These are phyloP conservation scores for Zygotorulaspora sp. DNA, from an alignment of 805 yeast genomes.

Conservation along the genomic window DNA sequence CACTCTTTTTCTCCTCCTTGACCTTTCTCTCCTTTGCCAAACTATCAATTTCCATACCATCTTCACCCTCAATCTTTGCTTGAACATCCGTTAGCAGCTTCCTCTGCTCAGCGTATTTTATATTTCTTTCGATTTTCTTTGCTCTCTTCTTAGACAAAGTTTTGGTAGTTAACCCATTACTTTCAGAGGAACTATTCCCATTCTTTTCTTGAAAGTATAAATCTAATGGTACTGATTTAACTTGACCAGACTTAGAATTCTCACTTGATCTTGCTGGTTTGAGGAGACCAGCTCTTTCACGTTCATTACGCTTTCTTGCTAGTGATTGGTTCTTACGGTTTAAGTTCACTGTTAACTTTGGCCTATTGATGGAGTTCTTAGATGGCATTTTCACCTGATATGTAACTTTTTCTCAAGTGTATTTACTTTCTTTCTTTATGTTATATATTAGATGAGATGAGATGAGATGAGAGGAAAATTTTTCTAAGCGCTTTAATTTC, in stretches of 20 bases:
- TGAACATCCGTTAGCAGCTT: conserved; percentile 46
- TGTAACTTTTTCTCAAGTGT: no score
- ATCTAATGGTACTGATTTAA: conserved; percentile 42
- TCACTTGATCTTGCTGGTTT: conserved; percentile 47
- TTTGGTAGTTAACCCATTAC: conserved; percentile 42
- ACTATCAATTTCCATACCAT: conserved; percentile 44
- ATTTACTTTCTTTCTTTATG: no score
- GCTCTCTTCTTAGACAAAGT: conserved; percentile 74
- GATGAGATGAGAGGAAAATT: conserved; percentile 19
- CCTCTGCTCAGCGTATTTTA: conserved; percentile 63
- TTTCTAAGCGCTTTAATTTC: conserved; percentile 2
- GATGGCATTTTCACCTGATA: no score
- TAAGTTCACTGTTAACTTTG: conserved; percentile 54
- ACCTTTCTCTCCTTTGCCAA: conserved; percentile 22
- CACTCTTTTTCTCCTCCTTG: conserved; percentile 36
- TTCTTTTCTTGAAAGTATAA: conserved; percentile 35
- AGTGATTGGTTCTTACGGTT: conserved; percentile 47
- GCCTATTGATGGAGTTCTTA: conserved; percentile 76
- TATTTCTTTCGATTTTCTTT: conserved; percentile 74
- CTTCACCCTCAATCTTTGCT: conserved; percentile 41
- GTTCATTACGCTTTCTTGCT: conserved; percentile 52
- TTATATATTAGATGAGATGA: conserved; percentile 12
- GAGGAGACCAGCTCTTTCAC: conserved; percentile 40
- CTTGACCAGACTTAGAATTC: conserved; percentile 39
- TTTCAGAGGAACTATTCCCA: conserved; percentile 16